Base-by-base conservation (phyloP, 2,329 filamentous ascomycete species). In the Fusarium falciforme region DNA sequence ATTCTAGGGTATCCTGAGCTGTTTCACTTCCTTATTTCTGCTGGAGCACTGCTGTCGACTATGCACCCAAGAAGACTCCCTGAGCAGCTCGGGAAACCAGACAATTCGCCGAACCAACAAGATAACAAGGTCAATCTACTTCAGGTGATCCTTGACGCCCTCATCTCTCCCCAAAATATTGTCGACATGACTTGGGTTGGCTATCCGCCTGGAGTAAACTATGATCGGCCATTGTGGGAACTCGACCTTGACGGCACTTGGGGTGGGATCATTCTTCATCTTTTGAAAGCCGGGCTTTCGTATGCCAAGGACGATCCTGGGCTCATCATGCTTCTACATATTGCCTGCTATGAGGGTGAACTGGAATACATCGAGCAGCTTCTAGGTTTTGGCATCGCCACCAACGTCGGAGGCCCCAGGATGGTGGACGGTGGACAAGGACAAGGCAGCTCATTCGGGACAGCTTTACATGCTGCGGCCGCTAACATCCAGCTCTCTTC, bases 401-500 rank as follows among this genome's bases (percentile, higher is more conserved):
- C 49, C 3, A 27, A 49, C 1, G 16, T 31, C 0, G 10, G 57
- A 7, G 57, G 66, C 0, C 49, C 61, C 0, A 70, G 66, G 6
- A 36, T 73, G 5, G 27, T 38, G 6, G 42, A 73, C 11, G 57
- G 70, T 0, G 70, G 70, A 3, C 66, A 66, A 16, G 70, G 66
- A 0, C 10, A 59, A 10, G 61, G 60, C 0, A n/a, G 20, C 6
- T 42, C 33, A 0, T 66, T 36, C 1, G 70, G 70, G 6, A 62
- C 66, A 0, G 70, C 70, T 3, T 52, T 72, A n/a, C 70, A 73
- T 10, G 70, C 70, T 10, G 57, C 70, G 20, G 35, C 70, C 4
- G 42, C 42, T 0, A 61, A 67, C 0, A 5, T 2, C 0, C 35
- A 62, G 0, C 10, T 67, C 0, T 8, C 54, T 0, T 20, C 59